A percentile compares a stretch with the other conserved stretches of the same genome.
Evolutionary conservation across 345 rosid genomes (phyloP).

Genomic region (Bruguiera gymnorhiza): DNA sequence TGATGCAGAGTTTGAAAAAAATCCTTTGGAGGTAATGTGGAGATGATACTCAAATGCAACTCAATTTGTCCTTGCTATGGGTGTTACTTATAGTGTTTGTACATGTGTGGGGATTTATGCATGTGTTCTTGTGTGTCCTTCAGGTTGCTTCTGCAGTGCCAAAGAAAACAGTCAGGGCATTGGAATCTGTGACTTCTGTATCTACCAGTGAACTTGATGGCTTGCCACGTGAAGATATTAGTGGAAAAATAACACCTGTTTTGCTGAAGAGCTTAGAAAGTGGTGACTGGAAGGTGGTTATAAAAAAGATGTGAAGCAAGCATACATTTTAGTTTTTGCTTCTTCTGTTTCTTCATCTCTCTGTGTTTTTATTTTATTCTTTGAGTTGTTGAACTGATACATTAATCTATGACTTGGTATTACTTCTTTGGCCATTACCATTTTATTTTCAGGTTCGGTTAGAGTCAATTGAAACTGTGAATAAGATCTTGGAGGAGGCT

Average conservation of each 20-base stretch:
- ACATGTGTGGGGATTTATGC: not conserved
- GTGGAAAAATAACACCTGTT: slow-evolving; percentile 78
- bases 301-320: not conserved
- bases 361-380: not conserved
- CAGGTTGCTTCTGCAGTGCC: slow-evolving; percentile 80
- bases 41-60: slow-evolving; percentile 4
- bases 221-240: slow-evolving; percentile 94
- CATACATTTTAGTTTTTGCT: not conserved
- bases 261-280: slow-evolving; percentile 91
- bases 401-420: not conserved
- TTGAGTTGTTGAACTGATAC: not conserved
- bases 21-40: slow-evolving; percentile 78
- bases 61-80: not conserved
- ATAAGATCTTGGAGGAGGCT: slow-evolving; percentile 90
- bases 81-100: not conserved
- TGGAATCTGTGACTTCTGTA: slow-evolving; percentile 42
- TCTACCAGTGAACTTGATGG: slow-evolving; percentile 75
- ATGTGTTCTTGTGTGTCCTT: slow-evolving; percentile 6
- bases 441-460: slow-evolving; percentile 59
- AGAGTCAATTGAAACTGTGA: slow-evolving; percentile 95
- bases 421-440: slow-evolving; percentile 9
- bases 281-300: slow-evolving; percentile 78
- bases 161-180: slow-evolving; percentile 65
- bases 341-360: not conserved
- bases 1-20: slow-evolving; percentile 90